Conservation (phyloP, 2,329 filamentous ascomycete genomes). For the Colletotrichum viniferum region DNA sequence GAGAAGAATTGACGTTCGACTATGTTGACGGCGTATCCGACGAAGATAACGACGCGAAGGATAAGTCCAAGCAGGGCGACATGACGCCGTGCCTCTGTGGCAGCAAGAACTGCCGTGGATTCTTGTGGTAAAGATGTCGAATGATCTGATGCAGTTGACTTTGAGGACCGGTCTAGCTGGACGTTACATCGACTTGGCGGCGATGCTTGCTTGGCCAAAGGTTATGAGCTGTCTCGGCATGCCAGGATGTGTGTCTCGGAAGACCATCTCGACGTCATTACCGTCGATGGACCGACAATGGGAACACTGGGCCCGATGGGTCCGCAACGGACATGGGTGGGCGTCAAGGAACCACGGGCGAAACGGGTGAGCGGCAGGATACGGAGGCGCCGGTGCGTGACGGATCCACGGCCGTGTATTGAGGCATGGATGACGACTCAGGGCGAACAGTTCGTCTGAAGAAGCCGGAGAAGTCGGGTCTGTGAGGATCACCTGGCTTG, state of each 20-base stretch:
- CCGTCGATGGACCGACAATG: neutral
- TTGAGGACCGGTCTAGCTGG: neutral
- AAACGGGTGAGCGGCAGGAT: neutral
- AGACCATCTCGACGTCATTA: slow-evolving; percentile 1
- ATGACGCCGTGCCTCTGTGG: slow-evolving; percentile 69
- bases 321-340: neutral
- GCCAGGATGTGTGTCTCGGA: neutral
- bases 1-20: slow-evolving; percentile 79
- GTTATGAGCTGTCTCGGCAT: neutral
- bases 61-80: slow-evolving; percentile 50
- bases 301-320: neutral
- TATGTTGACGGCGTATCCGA: slow-evolving; percentile 71
- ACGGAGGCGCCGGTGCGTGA: neutral
- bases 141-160: neutral
- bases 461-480: neutral
- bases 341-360: neutral
- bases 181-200: neutral
- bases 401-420: neutral
- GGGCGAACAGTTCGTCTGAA: slow-evolving; percentile 10
- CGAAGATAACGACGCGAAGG: slow-evolving; percentile 51
- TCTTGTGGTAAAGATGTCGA: slow-evolving; percentile 59
- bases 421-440: neutral
- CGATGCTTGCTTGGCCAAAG: neutral
- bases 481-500: neutral
- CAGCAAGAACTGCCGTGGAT: slow-evolving; percentile 69